Base-by-base conservation (phyloP, 345 rosid species). In the Bruguiera sexangula region DNA sequence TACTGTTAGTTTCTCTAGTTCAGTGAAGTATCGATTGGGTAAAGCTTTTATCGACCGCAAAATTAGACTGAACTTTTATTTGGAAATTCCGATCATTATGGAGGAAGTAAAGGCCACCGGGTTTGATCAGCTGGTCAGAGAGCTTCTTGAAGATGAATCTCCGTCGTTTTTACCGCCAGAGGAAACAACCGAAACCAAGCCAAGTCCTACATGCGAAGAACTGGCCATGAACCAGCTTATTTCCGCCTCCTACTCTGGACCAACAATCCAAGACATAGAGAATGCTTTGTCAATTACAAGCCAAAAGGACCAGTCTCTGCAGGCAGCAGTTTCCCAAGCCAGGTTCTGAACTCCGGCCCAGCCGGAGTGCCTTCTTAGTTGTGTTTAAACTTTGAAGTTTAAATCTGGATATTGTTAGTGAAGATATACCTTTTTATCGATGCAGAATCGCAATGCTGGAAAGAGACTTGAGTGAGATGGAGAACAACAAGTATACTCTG, bases 401-500 rank as follows among this genome's bases (percentile, higher is more conserved):
- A 11, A 15, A 43, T 26, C 21, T 55, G 60, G 13, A 55, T 22
- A 3, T 55, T 26, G 29, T 22, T 55, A 21, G 16, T 55, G 15
- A 53, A 7, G 37, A 43, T 43, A 43, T 13, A 13, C 0, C 16
- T 43, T 43, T 59, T 36, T 6, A 11, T 74, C 59, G 0, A 6
- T 39, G 60, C 68, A 76, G 79, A 56, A 20, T 73, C 50, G 78
- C 83, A 1, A 31, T 61, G 29, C n/a, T 72, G 18, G 86, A 78
- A 60, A 80, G 82, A 56, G 82, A 82, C 5, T 46, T 67, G 43
- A 71, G 73, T 60, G 81, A 79, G 86, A 62, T 83, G 13, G 97
- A 89, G 69, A 76, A 81, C 56, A 76, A 71, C 73, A 89, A 79
- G 84, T 93, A 90, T 62, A 90, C 92, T 39, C 73, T 93, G 15